Percentiles rank a stretch among this genome's conserved stretches.
phyloP scores from a whole-genome alignment of 345 rosid genomes.

The Jatropha curcas region DNA sequence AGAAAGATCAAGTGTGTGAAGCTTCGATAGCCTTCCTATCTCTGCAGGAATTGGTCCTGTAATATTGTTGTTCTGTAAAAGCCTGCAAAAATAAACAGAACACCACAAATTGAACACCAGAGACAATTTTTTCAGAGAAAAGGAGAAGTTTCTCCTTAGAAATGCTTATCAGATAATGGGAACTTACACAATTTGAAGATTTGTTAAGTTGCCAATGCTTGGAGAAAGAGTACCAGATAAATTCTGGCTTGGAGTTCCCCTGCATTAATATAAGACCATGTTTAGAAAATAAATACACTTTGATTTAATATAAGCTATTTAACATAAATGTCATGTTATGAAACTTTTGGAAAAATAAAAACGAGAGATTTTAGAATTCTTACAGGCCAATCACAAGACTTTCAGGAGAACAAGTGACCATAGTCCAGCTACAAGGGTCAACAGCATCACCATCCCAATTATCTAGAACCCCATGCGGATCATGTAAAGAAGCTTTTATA shows the following conservation, averaged over 20 bases:
- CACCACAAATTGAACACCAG: neutral
- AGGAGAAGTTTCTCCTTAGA: neutral
- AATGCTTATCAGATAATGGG: neutral
- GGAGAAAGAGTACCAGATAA: constrained; percentile 84
- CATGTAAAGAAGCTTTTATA: constrained; percentile 66
- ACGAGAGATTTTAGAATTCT: constrained; percentile 27
- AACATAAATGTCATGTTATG: neutral
- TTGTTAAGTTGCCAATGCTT: constrained; percentile 83
- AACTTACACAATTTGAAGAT: constrained; percentile 80
- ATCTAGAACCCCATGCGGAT: constrained; percentile 90
- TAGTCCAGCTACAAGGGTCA: constrained; percentile 98
- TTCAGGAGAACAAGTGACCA: constrained; percentile 83
- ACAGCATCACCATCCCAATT: constrained; percentile 92
- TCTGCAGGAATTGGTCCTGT: constrained; percentile 81
- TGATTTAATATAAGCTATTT: neutral
- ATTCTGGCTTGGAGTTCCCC: constrained; percentile 89
- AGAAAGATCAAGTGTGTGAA: constrained; percentile 91
- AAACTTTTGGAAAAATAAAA: neutral
- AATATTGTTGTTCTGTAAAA: constrained; percentile 82
- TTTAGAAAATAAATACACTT: constrained; percentile 7
- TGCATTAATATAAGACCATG: constrained; percentile 35
- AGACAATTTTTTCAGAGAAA: neutral
- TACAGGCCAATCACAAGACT: constrained; percentile 81
- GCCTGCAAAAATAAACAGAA: constrained; percentile 39
- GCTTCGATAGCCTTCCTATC: constrained; percentile 67